Evolutionary conservation across 192 early-diverging fungal genomes (phyloP).

Genomic region (Chytriomyces sp.): DNA sequence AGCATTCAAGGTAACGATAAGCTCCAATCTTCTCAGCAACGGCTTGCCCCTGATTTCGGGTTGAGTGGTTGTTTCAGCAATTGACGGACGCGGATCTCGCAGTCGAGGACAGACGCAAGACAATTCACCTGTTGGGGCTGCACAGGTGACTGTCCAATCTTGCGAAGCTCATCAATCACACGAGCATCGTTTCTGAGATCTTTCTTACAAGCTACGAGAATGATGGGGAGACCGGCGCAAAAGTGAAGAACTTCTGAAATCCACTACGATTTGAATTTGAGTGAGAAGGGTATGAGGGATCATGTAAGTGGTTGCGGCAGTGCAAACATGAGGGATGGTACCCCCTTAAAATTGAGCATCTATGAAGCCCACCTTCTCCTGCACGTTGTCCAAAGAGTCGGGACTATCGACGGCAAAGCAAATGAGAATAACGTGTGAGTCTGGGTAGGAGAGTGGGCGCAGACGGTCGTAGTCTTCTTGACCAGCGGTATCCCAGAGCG

Average conservation of each 20-base stretch:
- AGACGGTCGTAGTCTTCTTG: constrained; percentile 97
- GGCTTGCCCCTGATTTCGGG: constrained; percentile 63
- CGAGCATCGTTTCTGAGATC: constrained; percentile 82
- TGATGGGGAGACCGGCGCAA: constrained; percentile 79
- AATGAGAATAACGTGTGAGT: constrained; percentile 91
- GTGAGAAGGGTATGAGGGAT: too few species aligned
- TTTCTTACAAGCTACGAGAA: constrained; percentile 87
- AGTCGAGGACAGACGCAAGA: not conserved
- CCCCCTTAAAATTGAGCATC: too few species aligned
- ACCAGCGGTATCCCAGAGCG: constrained; percentile 96
- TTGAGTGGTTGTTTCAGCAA: too few species aligned
- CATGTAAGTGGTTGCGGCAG: too few species aligned
- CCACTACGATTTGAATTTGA: too few species aligned
- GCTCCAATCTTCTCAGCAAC: constrained; percentile 87
- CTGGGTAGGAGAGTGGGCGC: constrained; percentile 88
- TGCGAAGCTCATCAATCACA: constrained; percentile 76
- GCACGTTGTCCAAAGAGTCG: constrained; percentile 75
- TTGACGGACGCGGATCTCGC: too few species aligned
- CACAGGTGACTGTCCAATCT: constrained; percentile 75
- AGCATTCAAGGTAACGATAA: constrained; percentile 89
- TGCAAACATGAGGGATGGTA: too few species aligned
- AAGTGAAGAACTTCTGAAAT: constrained; percentile 88
- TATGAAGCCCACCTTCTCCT: constrained; percentile 60
- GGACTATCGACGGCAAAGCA: constrained; percentile 85
- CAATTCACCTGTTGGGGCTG: constrained; percentile 71